phyloP scores from a whole-genome alignment of 1,139 yeast species.

The Lodderomyces oxycetoniae region DNA sequence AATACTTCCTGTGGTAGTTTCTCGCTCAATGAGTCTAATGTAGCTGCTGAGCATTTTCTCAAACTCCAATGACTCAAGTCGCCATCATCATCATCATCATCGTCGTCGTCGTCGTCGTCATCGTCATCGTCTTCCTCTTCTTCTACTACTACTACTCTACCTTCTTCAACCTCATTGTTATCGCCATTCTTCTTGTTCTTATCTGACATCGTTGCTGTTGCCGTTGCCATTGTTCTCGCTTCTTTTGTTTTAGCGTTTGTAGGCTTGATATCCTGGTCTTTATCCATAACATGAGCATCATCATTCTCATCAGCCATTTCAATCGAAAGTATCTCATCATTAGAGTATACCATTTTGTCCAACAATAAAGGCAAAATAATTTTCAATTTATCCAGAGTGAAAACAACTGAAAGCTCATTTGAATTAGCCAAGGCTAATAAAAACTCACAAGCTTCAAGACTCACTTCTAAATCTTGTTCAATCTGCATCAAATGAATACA shows the following conservation, averaged over 20 bases:
- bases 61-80: conserved; percentile 79
- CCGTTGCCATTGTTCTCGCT: conserved; percentile 34
- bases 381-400: conserved; percentile 51
- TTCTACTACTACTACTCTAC: conserved; percentile 9
- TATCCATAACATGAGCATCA: conserved; percentile 65
- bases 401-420: conserved; percentile 43
- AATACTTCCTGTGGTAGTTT: conserved; percentile 66
- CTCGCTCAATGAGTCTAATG: conserved; percentile 76
- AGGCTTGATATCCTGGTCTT: conserved; percentile 84
- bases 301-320: conserved; percentile 69
- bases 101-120: conserved; percentile 49
- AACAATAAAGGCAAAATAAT: conserved; percentile 70
- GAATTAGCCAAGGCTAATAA: conserved; percentile 68
- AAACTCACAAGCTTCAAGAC: conserved; percentile 92
- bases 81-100: conserved; percentile 60
- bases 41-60: conserved; percentile 91
- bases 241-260: conserved; percentile 64
- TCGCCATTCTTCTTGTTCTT: conserved; percentile 8
- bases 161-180: conserved; percentile 10
- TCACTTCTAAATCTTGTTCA: conserved; percentile 57
- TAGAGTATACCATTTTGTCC: conserved; percentile 82
- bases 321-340: conserved; percentile 68
- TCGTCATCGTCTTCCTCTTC: conserved; percentile 26
- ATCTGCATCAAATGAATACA: conserved; percentile 75
- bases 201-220: neutral